Evolutionary conservation across 257 asterid species (phyloP), one percentile per base, ranked within the genome.

Genomic region (Solanum bulbocastanum): DNA sequence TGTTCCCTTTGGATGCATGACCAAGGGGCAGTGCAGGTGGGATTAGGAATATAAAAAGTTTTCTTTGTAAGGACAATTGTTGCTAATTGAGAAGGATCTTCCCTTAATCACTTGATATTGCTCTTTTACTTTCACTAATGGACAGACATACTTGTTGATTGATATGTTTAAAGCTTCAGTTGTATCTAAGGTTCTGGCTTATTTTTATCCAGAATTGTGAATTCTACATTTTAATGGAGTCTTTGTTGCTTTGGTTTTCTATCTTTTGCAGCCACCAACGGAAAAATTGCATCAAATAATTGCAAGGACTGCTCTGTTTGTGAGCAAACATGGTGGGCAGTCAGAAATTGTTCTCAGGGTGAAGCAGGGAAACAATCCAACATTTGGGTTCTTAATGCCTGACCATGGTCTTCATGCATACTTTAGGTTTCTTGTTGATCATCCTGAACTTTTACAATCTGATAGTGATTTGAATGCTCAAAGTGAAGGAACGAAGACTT

Each of bases 321-420:
- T 95, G 89, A 93, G 96, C 92, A 94, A 93, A 87, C 91, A 97
- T 85, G 99, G 99, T 73, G 99, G 97, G 49, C 99, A 97, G 90
- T 91, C 99, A 18, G 99, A 97, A 93, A 94, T 96, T 88, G 90
- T 97, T 90, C 90, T 97, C 87, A 93, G 99, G 89, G 99, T 97
- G 90, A 97, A 96, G 87, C 98, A 96, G 91, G 99, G 98, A 83
- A 94, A 94, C 89, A 97, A 97, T 88, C 99, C 98, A 33, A 92
- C 98, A 22, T 97, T 97, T 90, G 98, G 98, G 86, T 97, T 97
- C 91, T 90, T 97, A 92, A 94, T 97, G 98, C 99, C 99, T 76
- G 95, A 91, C 87, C 98, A 96, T 84, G 92, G 92, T 86, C 97
- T 95, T 90, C 99, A 97, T 90, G 91, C 98, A 18, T 96, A 97